Conservation (phyloP, 1,284 basidiomycete genomes). For the Ceratobasidium papillatum region DNA sequence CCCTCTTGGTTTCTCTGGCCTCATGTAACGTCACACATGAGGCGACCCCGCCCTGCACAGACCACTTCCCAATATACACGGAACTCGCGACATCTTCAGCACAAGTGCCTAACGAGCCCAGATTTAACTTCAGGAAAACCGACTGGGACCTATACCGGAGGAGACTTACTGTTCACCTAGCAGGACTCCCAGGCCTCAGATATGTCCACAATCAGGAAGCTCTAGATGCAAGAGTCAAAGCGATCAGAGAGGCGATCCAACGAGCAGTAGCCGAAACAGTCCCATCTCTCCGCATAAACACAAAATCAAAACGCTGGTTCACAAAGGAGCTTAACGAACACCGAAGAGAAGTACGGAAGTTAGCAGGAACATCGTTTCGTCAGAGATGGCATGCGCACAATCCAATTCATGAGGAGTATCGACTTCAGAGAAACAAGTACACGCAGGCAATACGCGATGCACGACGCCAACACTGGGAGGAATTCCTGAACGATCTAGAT, state of each 20-base stretch:
- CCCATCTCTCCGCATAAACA: no score
- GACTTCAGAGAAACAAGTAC: background rate
- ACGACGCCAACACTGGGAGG: slow-evolving; percentile 35
- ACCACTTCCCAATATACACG: background rate
- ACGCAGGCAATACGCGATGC: background rate
- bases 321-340: background rate
- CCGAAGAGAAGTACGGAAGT: background rate
- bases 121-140: background rate
- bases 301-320: background rate
- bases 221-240: no score
- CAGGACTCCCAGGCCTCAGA: no score
- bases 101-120: background rate
- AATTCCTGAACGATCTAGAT: background rate
- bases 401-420: background rate
- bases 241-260: no score
- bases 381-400: background rate
- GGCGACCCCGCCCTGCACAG: slow-evolving; percentile 37
- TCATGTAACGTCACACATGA: slow-evolving; percentile 45
- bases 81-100: background rate
- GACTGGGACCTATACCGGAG: background rate
- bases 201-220: no score
- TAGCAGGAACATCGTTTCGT: background rate
- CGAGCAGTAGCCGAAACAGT: no score
- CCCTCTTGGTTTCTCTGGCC: slow-evolving; percentile 43
- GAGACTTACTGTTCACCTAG: no score